A percentile compares a stretch with the other conserved stretches of the same genome.
Conservation (phyloP, 2,329 filamentous ascomycete species). For the Colletotrichum endophyticum region DNA sequence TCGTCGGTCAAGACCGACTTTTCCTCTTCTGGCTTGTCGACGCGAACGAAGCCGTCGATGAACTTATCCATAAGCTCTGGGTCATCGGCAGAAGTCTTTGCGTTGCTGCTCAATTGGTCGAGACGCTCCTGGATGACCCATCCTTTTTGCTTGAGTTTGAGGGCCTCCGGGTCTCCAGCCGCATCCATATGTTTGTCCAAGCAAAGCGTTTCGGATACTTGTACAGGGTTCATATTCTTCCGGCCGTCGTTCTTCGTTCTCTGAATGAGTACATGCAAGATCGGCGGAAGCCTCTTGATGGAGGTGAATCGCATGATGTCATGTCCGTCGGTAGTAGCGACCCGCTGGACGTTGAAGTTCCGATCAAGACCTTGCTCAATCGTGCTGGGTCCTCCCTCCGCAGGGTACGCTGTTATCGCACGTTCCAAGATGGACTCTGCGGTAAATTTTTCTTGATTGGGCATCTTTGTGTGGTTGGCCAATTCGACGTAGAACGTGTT, state of each 20-base stretch:
- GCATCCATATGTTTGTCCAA: constrained; percentile 88
- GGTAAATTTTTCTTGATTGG: constrained; percentile 37
- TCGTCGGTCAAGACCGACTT: background rate
- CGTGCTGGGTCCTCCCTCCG: constrained; percentile 54
- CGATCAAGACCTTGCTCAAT: constrained; percentile 87
- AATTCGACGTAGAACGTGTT: constrained; percentile 70
- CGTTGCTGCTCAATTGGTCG: constrained; percentile 43
- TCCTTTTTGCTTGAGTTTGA: constrained; percentile 68
- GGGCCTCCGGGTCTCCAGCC: constrained; percentile 62
- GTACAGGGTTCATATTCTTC: constrained; percentile 80
- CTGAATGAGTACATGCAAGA: constrained; percentile 90
- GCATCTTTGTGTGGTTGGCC: constrained; percentile 63
- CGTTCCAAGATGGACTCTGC: constrained; percentile 58
- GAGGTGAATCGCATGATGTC: constrained; percentile 70
- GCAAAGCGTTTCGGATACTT: constrained; percentile 81
- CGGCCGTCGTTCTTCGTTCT: constrained; percentile 75
- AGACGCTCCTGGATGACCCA: constrained; percentile 78
- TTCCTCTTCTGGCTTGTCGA: background rate
- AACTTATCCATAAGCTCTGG: constrained; percentile 1
- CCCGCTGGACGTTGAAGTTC: constrained; percentile 80
- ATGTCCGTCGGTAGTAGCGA: constrained; percentile 46
- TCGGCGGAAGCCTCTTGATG: constrained; percentile 78
- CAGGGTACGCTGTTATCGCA: constrained; percentile 65
- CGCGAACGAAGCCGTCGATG: background rate
- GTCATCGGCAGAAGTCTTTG: constrained; percentile 6